Conservation (phyloP, 495 filamentous ascomycete genomes). For the Neurospora sp. region DNA sequence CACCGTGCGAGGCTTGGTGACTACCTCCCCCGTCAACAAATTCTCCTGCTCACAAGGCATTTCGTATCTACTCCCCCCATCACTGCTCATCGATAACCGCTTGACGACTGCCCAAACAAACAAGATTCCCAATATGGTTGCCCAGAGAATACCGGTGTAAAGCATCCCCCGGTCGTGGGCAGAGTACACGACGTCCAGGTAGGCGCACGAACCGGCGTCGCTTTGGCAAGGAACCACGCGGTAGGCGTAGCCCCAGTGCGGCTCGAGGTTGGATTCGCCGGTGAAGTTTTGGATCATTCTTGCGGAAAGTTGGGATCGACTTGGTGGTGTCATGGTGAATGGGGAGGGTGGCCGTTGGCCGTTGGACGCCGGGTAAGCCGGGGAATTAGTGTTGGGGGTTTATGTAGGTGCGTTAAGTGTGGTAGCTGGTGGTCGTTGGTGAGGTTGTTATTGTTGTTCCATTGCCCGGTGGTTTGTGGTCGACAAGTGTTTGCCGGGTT, state of each 20-base stretch:
- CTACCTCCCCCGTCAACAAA: neutral
- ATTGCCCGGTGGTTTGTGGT: neutral
- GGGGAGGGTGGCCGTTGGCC: neutral
- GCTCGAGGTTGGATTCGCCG: slow-evolving; percentile 31
- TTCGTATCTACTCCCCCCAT: neutral
- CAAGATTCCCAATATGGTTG: slow-evolving; percentile 40
- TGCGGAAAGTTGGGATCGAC: neutral
- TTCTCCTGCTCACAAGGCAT: neutral
- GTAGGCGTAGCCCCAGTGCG: slow-evolving; percentile 52
- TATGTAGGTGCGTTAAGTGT: neutral
- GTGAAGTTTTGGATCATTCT: slow-evolving; percentile 28
- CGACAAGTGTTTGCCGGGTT: neutral
- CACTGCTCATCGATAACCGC: too few species aligned
- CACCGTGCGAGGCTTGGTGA: neutral
- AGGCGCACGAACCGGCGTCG: slow-evolving; percentile 51
- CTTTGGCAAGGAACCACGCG: slow-evolving; percentile 48
- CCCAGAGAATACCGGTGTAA: slow-evolving; percentile 54
- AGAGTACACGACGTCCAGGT: slow-evolving; percentile 51
- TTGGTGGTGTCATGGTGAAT: neutral
- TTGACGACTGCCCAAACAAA: slow-evolving; percentile 34
- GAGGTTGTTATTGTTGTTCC: neutral
- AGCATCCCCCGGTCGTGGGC: slow-evolving; percentile 50
- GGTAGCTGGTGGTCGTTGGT: neutral
- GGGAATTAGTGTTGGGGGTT: neutral
- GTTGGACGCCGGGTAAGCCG: neutral